These are phyloP conservation scores for Coemansia sp. DNA, from an alignment of 192 early-diverging fungal species.

Conservation along the genomic window DNA sequence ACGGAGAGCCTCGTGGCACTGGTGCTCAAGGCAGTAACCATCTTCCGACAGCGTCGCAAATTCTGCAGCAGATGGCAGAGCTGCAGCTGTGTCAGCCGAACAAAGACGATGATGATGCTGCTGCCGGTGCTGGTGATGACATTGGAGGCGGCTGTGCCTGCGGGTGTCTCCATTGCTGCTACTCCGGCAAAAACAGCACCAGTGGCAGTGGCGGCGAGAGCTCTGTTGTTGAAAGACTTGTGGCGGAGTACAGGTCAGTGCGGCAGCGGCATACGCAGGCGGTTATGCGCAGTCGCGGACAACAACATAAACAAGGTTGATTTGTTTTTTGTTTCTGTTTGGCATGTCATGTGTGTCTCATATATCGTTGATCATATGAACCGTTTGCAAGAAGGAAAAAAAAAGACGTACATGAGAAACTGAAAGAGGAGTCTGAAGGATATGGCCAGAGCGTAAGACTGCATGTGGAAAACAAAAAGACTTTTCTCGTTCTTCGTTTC, in stretches of 20 bases:
- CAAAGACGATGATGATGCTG: not conserved
- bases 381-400: too few relatives aligned
- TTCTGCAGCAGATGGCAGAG: constrained; percentile 14
- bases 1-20: not conserved
- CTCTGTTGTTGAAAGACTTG: not conserved
- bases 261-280: constrained; percentile 16
- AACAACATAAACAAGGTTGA: not conserved
- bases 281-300: constrained; percentile 9
- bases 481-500: too few relatives aligned
- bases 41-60: not conserved
- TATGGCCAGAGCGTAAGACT: too few relatives aligned
- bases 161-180: not conserved
- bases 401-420: too few relatives aligned
- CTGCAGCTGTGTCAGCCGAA: constrained; percentile 13
- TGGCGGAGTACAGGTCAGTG: constrained; percentile 33
- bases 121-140: not conserved
- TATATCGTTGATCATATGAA: not conserved
- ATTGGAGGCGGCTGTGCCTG: not conserved
- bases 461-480: too few relatives aligned
- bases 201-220: not conserved
- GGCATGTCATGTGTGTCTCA: not conserved
- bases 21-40: not conserved
- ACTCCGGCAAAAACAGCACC: not conserved
- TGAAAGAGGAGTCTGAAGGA: too few relatives aligned
- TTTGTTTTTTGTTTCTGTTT: not conserved